These are phyloP conservation scores for Kurtzmaniella fragi DNA, from an alignment of 805 yeast genomes.

Conservation along the genomic window DNA sequence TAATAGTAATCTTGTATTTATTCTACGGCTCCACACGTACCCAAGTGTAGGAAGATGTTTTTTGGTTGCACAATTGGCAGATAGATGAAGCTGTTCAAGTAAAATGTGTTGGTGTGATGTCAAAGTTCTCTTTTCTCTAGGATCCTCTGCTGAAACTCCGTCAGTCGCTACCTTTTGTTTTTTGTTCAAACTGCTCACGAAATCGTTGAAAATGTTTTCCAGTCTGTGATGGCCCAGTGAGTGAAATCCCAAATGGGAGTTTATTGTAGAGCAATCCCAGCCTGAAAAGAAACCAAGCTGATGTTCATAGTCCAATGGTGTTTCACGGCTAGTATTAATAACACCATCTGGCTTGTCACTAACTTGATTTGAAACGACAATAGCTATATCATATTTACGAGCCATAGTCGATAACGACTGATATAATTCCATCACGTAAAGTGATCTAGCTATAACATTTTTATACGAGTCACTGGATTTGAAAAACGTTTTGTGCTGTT, in stretches of 20 bases:
- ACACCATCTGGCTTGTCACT: slow-evolving; percentile 48
- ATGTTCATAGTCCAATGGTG: slow-evolving; percentile 45
- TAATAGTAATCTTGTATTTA: slow-evolving; percentile 20
- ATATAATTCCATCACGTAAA: slow-evolving; percentile 40
- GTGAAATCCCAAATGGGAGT: neutral
- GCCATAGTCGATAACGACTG: slow-evolving; percentile 48
- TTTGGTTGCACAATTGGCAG: slow-evolving; percentile 10
- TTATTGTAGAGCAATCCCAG: slow-evolving; percentile 53
- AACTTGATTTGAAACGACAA: slow-evolving; percentile 77
- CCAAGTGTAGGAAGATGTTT: slow-evolving; percentile 28
- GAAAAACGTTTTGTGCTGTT: slow-evolving; percentile 17
- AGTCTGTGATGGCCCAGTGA: neutral
- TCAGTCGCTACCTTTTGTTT: slow-evolving; percentile 2
- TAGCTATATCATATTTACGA: slow-evolving; percentile 43
- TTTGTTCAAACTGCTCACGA: neutral
- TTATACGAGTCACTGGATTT: slow-evolving; percentile 19
- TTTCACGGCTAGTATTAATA: slow-evolving; percentile 14
- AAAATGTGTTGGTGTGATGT: slow-evolving; percentile 4
- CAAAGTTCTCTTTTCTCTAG: slow-evolving; percentile 4
- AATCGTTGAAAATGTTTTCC: neutral
- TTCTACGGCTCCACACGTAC: slow-evolving; percentile 25
- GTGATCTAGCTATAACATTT: slow-evolving; percentile 33
- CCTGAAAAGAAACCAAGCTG: slow-evolving; percentile 74
- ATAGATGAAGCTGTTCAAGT: slow-evolving; percentile 7
- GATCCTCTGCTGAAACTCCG: slow-evolving; percentile 5